Evolutionary conservation across 768 basidiomycete genomes (phyloP), one percentile per base, ranked within the genome.

Genomic region (Lyophyllum shimeji): DNA sequence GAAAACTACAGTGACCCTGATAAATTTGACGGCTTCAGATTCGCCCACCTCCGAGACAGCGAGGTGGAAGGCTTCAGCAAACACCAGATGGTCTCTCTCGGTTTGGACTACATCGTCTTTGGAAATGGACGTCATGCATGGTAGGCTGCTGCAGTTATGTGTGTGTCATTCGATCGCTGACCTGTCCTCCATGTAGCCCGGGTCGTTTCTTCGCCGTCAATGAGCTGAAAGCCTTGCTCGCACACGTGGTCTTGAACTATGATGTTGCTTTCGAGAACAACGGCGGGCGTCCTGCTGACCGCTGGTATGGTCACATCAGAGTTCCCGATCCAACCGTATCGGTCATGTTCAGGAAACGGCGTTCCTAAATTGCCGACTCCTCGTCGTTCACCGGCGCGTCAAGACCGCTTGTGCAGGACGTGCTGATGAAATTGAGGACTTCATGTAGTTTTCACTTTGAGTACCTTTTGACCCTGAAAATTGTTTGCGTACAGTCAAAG

Each of bases 121-220:
- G 71, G 74, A 18, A 52, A 69, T 48, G 74, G 71, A 3, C 48
- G 50, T 45, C 52, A 59, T 48, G 57, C 65, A 29, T 64, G 65
- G 59, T 60, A 43, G 46, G 46, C 40, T 25, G 20, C 12, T 18
- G 7, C 21, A n/a, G 40, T 12, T 17, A 20, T 18, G 42, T 7
- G 17, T 5, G 43, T 18, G 23, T 24, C 17, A 27, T 15, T 21
- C 39, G 24, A 27, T 46, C 21, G 8, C 54, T 24, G 39, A 15
- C 39, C 25, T 34, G 15, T 43, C 53, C 45, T 29, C 43, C 34
- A 11, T 37, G 6, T 2, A 66, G 72, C 53, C 75, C 78, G n/a
- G 76, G 78, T 27, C 69, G 78, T 12, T 77, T 79, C 62, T 78
- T 80, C 60, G 76, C 76, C 17, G 73, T 73, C 21, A 76, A 71